These are phyloP conservation scores for Ganoderma leucocontextum DNA, from an alignment of 1,284 basidiomycete genomes.

Conservation along the genomic window DNA sequence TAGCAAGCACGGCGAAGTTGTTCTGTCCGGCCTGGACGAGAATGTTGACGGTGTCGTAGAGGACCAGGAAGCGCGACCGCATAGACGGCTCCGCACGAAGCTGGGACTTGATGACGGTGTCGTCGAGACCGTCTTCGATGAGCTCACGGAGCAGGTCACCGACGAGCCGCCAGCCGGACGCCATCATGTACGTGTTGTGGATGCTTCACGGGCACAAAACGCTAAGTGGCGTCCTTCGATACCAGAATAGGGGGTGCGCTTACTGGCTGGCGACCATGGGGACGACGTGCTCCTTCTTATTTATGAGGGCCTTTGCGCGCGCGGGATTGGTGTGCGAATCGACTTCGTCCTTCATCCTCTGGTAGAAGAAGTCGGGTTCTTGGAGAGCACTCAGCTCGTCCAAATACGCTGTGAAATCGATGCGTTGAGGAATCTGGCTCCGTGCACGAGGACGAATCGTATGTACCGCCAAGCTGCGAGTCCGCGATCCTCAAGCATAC, in stretches of 20 bases:
- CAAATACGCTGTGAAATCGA: conserved; percentile 55
- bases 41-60: conserved; percentile 67
- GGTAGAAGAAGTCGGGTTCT: conserved; percentile 66
- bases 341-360: conserved; percentile 62
- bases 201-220: conserved; percentile 51
- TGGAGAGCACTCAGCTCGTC: conserved; percentile 72
- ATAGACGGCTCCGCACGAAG: conserved; percentile 59
- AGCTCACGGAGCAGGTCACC: conserved; percentile 61
- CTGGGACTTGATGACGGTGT: conserved; percentile 58
- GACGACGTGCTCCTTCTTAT: conserved; percentile 49
- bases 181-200: conserved; percentile 80
- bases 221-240: conserved; percentile 11
- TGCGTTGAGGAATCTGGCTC: not conserved
- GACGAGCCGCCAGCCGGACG: conserved; percentile 78
- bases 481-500: conserved; percentile 70
- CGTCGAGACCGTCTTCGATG: conserved; percentile 58
- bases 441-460: not conserved
- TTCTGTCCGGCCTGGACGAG: conserved; percentile 67
- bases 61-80: conserved; percentile 64
- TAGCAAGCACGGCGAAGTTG: conserved; percentile 70
- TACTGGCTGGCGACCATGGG: conserved; percentile 68
- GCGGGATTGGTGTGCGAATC: conserved; percentile 44
- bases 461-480: conserved; percentile 72
- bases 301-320: conserved; percentile 9
- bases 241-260: conserved; percentile 17